These are phyloP conservation scores for Neonectria faginata DNA, from an alignment of 2,329 filamentous ascomycete genomes.

Conservation along the genomic window DNA sequence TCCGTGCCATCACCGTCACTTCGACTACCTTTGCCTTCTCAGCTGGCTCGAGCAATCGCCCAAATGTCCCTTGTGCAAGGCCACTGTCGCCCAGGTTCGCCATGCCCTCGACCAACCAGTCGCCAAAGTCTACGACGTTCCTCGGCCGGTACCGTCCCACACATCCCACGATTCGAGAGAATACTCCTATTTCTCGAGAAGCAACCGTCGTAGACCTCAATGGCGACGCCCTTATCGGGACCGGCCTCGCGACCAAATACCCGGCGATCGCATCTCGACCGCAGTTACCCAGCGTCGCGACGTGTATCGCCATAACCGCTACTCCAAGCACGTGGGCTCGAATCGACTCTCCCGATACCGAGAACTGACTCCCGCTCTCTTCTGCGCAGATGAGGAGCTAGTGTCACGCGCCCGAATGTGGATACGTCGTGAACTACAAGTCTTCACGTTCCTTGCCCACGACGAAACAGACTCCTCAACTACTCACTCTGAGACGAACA, in stretches of 20 bases:
- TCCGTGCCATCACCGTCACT: conserved; percentile 83
- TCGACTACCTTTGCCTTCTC: conserved; percentile 86
- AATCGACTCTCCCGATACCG: conserved; percentile 82
- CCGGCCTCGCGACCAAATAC: conserved; percentile 21
- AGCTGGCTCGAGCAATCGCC: conserved; percentile 82
- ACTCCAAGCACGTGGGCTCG: conserved; percentile 84
- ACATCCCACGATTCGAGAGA: conserved; percentile 33
- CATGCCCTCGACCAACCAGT: conserved; percentile 68
- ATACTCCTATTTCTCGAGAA: conserved; percentile 19
- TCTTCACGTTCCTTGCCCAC: conserved; percentile 78
- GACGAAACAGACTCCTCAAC: conserved; percentile 41
- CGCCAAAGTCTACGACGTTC: conserved; percentile 65
- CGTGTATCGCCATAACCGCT: conserved; percentile 79
- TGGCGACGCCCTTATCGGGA: conserved; percentile 25
- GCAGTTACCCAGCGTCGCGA: conserved; percentile 67
- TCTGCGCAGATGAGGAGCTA: conserved; percentile 73
- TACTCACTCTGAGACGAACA: conserved; percentile 8
- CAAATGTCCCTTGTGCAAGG: conserved; percentile 83
- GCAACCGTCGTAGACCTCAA: conserved; percentile 10
- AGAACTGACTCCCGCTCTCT: conserved; percentile 75
- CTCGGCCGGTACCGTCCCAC: conserved; percentile 52
- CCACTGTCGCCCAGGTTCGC: conserved; percentile 67
- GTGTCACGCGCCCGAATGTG: conserved; percentile 83
- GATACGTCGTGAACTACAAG: conserved; percentile 84
- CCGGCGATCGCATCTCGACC: conserved; percentile 23